Evolutionary conservation across 2,329 filamentous ascomycete species (phyloP).

Genomic region (Xylariomycetidae sp.): DNA sequence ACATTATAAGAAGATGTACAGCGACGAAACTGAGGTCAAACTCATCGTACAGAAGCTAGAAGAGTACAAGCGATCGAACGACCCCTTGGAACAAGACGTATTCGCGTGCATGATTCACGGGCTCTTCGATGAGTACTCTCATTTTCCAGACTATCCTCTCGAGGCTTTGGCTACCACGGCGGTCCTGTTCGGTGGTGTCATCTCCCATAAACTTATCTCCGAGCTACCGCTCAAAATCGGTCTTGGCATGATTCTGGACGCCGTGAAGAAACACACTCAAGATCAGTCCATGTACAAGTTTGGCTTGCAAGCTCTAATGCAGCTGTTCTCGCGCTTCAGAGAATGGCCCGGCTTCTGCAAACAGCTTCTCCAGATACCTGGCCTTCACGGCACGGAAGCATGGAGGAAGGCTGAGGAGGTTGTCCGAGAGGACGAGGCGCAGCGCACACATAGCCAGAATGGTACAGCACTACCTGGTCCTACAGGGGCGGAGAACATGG

Average conservation of each 20-base stretch:
- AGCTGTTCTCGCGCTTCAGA: conserved; percentile 74
- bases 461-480: conserved; percentile 35
- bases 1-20: conserved; percentile 97
- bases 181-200: conserved; percentile 93
- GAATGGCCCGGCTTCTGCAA: conserved; percentile 97
- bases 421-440: conserved; percentile 62
- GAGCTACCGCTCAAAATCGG: conserved; percentile 88
- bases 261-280: conserved; percentile 77
- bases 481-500: conserved; percentile 44
- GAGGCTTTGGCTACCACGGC: conserved; percentile 93
- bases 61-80: conserved; percentile 80
- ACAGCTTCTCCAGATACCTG: conserved; percentile 75
- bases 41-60: conserved; percentile 81
- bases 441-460: conserved; percentile 52
- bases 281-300: conserved; percentile 98
- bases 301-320: conserved; percentile 88
- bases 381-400: conserved; percentile 78
- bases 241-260: conserved; percentile 96
- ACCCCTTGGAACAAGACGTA: conserved; percentile 82
- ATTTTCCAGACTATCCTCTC: conserved; percentile 93
- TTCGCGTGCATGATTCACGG: conserved; percentile 99
- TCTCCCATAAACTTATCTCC: conserved; percentile 87
- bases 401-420: conserved; percentile 79
- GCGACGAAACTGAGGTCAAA: conserved; percentile 79
- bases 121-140: conserved; percentile 93